These are phyloP conservation scores for Fusarium newnesense DNA, from an alignment of 2,329 filamentous ascomycete genomes.

Conservation along the genomic window DNA sequence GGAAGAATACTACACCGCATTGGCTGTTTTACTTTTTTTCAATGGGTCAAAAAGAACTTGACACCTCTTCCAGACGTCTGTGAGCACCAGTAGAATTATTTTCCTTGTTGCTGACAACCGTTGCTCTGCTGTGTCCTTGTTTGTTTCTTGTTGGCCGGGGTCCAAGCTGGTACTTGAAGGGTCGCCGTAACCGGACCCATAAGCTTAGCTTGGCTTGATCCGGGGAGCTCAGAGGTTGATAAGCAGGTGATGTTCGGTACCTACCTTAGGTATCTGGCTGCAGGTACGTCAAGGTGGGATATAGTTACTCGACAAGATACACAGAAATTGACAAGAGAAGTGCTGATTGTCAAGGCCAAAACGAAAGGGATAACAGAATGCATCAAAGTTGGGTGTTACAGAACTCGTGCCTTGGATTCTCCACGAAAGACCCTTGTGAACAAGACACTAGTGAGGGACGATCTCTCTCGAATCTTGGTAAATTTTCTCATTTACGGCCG, in stretches of 20 bases:
- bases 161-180: not conserved
- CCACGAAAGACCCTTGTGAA: slow-evolving; percentile 15
- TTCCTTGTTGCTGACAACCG: slow-evolving; percentile 25
- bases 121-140: slow-evolving; percentile 7
- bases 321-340: not conserved
- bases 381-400: not conserved
- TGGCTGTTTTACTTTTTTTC: slow-evolving; percentile 12
- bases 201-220: slow-evolving; percentile 29
- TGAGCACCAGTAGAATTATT: slow-evolving; percentile 24
- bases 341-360: not conserved
- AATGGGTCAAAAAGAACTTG: slow-evolving; percentile 19
- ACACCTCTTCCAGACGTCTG: slow-evolving; percentile 18
- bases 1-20: not conserved
- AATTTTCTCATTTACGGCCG: slow-evolving; percentile 30
- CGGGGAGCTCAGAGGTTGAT: slow-evolving; percentile 29
- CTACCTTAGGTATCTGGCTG: slow-evolving; percentile 11
- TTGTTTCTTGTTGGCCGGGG: slow-evolving; percentile 1
- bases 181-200: slow-evolving; percentile 30
- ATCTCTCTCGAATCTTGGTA: slow-evolving; percentile 32
- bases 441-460: slow-evolving; percentile 24
- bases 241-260: slow-evolving; percentile 4
- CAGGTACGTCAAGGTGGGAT: slow-evolving; percentile 1
- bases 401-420: slow-evolving; percentile 11
- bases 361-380: not conserved
- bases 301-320: not conserved